Percentiles rank a stretch among this genome's conserved stretches.
phyloP scores from a whole-genome alignment of 176 grass and related monocot genomes.

The Coix lacrymajobi region DNA sequence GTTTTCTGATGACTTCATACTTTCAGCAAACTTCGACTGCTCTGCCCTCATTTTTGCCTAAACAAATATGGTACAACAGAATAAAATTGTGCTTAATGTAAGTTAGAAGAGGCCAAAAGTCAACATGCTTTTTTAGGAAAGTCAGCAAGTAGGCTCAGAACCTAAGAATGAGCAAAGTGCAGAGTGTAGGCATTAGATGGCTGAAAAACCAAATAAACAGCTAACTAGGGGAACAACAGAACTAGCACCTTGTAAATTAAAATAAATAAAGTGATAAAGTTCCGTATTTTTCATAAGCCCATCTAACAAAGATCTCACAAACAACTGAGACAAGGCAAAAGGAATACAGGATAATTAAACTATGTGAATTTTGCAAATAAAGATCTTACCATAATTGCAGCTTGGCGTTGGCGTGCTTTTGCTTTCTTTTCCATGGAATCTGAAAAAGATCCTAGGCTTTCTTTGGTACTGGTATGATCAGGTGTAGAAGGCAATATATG shows the following conservation, averaged over 20 bases:
- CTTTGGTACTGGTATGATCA: constrained; percentile 26
- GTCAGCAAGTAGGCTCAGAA: neutral
- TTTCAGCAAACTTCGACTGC: constrained; percentile 87
- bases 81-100: constrained; percentile 21
- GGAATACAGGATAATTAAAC: neutral
- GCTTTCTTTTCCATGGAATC: constrained; percentile 65
- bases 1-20: constrained; percentile 51
- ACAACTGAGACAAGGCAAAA: neutral
- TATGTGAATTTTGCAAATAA: neutral
- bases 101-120: neutral
- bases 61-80: constrained; percentile 8
- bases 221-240: neutral
- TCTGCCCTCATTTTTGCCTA: constrained; percentile 95
- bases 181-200: neutral
- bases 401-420: constrained; percentile 82
- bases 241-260: neutral
- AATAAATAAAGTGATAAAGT: neutral
- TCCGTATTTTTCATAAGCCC: neutral
- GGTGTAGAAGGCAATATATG: constrained; percentile 43
- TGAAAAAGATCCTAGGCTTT: constrained; percentile 42
- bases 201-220: neutral
- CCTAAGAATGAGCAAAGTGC: neutral
- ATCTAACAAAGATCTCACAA: neutral
- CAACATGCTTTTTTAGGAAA: neutral
- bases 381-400: constrained; percentile 83